Conservation (phyloP, 805 yeast species). For the Candida maesae region DNA sequence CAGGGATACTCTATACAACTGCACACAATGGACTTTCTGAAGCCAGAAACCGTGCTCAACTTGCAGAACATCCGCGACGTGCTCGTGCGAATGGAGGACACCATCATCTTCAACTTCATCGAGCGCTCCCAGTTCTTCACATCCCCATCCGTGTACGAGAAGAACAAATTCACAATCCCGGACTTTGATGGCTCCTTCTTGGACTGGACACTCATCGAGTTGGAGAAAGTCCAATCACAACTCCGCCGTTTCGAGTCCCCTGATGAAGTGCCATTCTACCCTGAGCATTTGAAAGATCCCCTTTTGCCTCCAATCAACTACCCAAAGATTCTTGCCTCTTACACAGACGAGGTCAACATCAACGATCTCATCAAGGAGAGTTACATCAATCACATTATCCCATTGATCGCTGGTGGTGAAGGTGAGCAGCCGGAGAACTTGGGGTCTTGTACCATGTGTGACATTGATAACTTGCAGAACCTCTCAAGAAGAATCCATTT, state of each 20-base stretch:
- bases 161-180: slow-evolving; percentile 54
- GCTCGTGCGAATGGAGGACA: slow-evolving; percentile 91
- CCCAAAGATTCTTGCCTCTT: slow-evolving; percentile 74
- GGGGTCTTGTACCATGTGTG: slow-evolving; percentile 83
- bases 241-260: slow-evolving; percentile 91
- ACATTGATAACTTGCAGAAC: slow-evolving; percentile 84
- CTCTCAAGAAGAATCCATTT: slow-evolving; percentile 91
- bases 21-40: slow-evolving; percentile 69
- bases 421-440: slow-evolving; percentile 82
- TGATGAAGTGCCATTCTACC: slow-evolving; percentile 89
- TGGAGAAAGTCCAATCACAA: slow-evolving; percentile 74
- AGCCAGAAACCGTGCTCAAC: slow-evolving; percentile 78
- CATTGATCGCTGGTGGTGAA: slow-evolving; percentile 57
- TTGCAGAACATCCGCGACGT: slow-evolving; percentile 79
- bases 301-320: slow-evolving; percentile 75
- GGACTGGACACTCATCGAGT: slow-evolving; percentile 78
- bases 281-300: slow-evolving; percentile 58
- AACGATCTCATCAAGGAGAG: slow-evolving; percentile 63
- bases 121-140: slow-evolving; percentile 87
- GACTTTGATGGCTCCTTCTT: slow-evolving; percentile 75
- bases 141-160: slow-evolving; percentile 70
- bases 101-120: slow-evolving; percentile 86
- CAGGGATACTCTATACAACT: too few relatives aligned
- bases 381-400: slow-evolving; percentile 74
- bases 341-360: slow-evolving; percentile 70